Conservation (phyloP, 1,284 basidiomycete species). For the Mycosarcoma maydis region DNA sequence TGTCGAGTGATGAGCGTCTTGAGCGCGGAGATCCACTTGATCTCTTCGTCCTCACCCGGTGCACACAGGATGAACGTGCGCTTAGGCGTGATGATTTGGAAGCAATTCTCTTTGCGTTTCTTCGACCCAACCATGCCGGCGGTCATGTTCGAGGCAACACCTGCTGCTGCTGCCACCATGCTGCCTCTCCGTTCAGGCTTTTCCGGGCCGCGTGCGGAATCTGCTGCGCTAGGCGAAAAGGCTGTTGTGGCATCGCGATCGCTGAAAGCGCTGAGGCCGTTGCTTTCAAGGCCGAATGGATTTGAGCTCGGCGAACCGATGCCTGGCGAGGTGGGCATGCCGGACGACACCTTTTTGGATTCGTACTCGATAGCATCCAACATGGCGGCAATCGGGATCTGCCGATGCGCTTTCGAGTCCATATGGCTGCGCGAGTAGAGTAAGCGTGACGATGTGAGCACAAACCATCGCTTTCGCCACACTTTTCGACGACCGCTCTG, state of each 20-base stretch:
- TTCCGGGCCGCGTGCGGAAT: constrained; percentile 7
- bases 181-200: constrained; percentile 38
- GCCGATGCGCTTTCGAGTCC: constrained; percentile 82
- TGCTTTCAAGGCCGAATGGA: constrained; percentile 29
- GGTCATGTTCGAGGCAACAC: constrained; percentile 47
- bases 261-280: not conserved
- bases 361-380: constrained; percentile 89
- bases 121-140: constrained; percentile 40
- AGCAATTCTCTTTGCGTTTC: constrained; percentile 73
- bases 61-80: constrained; percentile 88
- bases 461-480: constrained; percentile 82
- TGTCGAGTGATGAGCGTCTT: constrained; percentile 78
- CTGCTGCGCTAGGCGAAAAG: constrained; percentile 10
- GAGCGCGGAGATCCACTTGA: constrained; percentile 95
- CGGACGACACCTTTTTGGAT: constrained; percentile 61
- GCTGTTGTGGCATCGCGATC: constrained; percentile 13
- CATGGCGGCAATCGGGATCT: constrained; percentile 84
- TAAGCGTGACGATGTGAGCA: constrained; percentile 65
- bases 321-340: constrained; percentile 47
- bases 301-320: constrained; percentile 34
- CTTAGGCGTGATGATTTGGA: constrained; percentile 96
- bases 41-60: constrained; percentile 96
- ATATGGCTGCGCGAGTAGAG: constrained; percentile 68
- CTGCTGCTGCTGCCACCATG: constrained; percentile 46
- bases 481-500: constrained; percentile 89